Conservation (phyloP, 176 grass and related monocot species). For the Cenchrus purpureus region DNA sequence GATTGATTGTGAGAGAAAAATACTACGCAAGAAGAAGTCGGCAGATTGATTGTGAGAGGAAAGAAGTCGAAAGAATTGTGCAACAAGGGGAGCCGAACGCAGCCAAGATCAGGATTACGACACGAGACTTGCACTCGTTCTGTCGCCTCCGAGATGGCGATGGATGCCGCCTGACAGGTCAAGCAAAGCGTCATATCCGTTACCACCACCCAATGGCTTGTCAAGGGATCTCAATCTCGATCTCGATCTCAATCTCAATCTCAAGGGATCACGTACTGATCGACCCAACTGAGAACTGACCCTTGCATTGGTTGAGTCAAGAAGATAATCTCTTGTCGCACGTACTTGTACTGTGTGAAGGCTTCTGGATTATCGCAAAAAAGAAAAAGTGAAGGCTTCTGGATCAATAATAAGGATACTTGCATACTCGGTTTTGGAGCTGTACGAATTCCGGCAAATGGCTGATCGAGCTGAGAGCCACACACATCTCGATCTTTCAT, state of each 20-base stretch:
- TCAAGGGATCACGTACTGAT: not conserved
- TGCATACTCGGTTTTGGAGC: not conserved
- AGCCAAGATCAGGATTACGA: not conserved
- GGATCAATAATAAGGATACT: not conserved
- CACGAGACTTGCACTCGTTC: not conserved
- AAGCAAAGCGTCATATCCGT: not conserved
- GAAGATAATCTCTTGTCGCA: not conserved
- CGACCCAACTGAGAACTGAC: not conserved
- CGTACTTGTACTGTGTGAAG: not conserved
- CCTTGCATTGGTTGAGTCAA: not conserved
- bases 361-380: not conserved
- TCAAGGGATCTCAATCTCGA: too few relatives aligned
- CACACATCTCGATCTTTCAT: not conserved
- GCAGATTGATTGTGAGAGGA: too few relatives aligned
- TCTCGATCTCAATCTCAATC: too few relatives aligned
- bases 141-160: not conserved
- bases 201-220: too few relatives aligned
- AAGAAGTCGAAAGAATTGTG: too few relatives aligned
- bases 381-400: not conserved
- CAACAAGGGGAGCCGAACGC: too few relatives aligned
- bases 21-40: too few relatives aligned
- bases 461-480: not conserved
- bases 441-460: not conserved
- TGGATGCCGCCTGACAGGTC: slow-evolving; percentile 9
- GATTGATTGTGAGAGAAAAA: too few relatives aligned